Evolutionary conservation across 1,284 basidiomycete genomes (phyloP).

Genomic region (Ganoderma resinaceum): DNA sequence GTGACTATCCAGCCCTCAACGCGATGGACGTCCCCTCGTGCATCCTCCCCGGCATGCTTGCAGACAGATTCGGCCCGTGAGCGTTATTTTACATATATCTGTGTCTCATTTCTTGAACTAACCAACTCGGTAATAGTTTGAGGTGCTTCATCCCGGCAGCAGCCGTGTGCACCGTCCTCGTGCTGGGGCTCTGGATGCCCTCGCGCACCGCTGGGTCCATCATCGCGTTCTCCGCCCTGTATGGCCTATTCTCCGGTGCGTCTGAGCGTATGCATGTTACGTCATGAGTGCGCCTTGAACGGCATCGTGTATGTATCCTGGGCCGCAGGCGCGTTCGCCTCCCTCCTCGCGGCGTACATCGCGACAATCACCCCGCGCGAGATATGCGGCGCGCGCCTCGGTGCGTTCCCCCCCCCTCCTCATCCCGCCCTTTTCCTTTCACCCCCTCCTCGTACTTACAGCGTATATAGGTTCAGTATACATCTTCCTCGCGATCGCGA

Average conservation of each 20-base stretch:
- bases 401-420: too few species aligned
- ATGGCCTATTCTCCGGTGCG: slow-evolving; percentile 28
- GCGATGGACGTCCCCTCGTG: slow-evolving; percentile 27
- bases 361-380: slow-evolving; percentile 29
- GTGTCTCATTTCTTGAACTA: too few species aligned
- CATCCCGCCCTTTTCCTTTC: background rate
- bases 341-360: slow-evolving; percentile 29
- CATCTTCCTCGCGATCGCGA: slow-evolving; percentile 23
- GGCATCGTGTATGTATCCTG: background rate
- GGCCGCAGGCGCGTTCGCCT: slow-evolving; percentile 22
- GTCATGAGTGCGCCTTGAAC: too few species aligned
- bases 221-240: slow-evolving; percentile 27
- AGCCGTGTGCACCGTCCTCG: slow-evolving; percentile 21
- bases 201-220: slow-evolving; percentile 23
- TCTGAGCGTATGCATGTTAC: background rate
- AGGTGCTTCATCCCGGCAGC: slow-evolving; percentile 24
- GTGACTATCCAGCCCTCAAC: too few species aligned
- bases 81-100: background rate
- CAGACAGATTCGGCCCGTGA: slow-evolving; percentile 26
- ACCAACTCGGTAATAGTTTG: slow-evolving; percentile 18
- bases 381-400: slow-evolving; percentile 28
- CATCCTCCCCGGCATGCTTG: slow-evolving; percentile 23
- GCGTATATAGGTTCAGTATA: slow-evolving; percentile 39
- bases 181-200: slow-evolving; percentile 27
- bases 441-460: background rate